Evolutionary conservation across 2,329 filamentous ascomycete genomes (phyloP).

Genomic region (Ophiostoma australiae): DNA sequence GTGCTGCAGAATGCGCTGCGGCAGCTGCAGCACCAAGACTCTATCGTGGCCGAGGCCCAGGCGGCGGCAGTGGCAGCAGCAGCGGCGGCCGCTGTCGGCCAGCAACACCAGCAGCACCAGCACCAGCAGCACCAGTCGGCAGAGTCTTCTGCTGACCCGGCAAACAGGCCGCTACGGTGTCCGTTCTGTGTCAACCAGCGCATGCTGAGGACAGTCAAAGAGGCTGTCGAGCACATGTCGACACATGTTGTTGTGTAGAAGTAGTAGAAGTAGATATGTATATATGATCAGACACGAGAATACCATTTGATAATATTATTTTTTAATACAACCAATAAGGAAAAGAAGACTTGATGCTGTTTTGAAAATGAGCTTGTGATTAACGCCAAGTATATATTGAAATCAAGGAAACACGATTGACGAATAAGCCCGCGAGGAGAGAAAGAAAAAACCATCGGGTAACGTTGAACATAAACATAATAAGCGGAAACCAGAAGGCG

Average conservation of each 20-base stretch:
- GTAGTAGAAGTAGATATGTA: not conserved
- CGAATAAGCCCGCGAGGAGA: not conserved
- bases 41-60: constrained; percentile 51
- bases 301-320: not conserved
- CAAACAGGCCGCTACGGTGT: constrained; percentile 50
- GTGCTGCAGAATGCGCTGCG: constrained; percentile 56
- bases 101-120: constrained; percentile 22
- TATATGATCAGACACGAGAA: not conserved
- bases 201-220: constrained; percentile 56
- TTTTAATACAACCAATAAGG: too few relatives aligned
- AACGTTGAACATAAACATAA: not conserved
- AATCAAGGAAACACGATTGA: not conserved
- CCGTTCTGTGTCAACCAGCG: constrained; percentile 59
- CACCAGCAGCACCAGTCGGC: not conserved
- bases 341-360: too few relatives aligned
- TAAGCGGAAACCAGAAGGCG: not conserved
- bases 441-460: not conserved
- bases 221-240: constrained; percentile 58
- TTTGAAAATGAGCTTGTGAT: not conserved
- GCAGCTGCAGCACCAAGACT: constrained; percentile 54
- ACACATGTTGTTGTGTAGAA: constrained; percentile 48
- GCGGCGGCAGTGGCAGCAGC: constrained; percentile 47
- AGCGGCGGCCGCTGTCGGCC: constrained; percentile 29
- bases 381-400: constrained; percentile 3
- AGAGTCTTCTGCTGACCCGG: constrained; percentile 26